Evolutionary conservation across 148 eudicot genomes (phyloP), one percentile per base, ranked within the genome.

Genomic region (Gaultheria prostrata): DNA sequence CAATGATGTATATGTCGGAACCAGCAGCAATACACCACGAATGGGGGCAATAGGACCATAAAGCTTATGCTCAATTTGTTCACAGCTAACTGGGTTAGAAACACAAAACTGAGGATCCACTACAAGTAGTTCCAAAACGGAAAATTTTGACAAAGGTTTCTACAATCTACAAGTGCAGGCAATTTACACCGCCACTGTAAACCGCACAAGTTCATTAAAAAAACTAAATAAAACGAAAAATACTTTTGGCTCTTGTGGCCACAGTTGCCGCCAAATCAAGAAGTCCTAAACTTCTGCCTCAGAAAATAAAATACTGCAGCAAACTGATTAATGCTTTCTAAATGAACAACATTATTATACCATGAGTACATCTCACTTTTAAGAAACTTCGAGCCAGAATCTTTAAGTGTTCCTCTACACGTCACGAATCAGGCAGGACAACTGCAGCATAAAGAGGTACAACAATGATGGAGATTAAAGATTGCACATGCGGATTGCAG

Each of bases 121-220:
- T 78, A 39, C 26, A 78, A 78, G 26, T 35, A 69, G 8, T 83
- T 65, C 67, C 30, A 21, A 51, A 78, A 46, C 54, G 35, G 45
- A 13, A 51, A 69, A 53, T 33, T 70, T 57, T 26, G 20, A 74
- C 67, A 72, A 78, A 33, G 80, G 82, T 83, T 85, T 70, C 88
- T 87, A 78, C 76, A 87, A 87, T 87, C 85, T 87, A 87, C 84
- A 89, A 82, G 76, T 53, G 83, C 83, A 83, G 74, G 88, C 86
- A 86, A 83, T 81, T 87, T 85, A 87, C 91, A 83, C 88, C 81
- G 78, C 86, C 79, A 83, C 85, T 85, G 82, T 82, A 83, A 83
- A 59, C 84, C 81, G 83, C 83, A 76, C 49, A 20, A 78, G 77
- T 82, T 61, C 43, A 39, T n/a, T 18, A 14, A 80, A 57, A 84